Evolutionary conservation across 2,329 filamentous ascomycete genomes (phyloP).

Genomic region (Epichloe festucae): DNA sequence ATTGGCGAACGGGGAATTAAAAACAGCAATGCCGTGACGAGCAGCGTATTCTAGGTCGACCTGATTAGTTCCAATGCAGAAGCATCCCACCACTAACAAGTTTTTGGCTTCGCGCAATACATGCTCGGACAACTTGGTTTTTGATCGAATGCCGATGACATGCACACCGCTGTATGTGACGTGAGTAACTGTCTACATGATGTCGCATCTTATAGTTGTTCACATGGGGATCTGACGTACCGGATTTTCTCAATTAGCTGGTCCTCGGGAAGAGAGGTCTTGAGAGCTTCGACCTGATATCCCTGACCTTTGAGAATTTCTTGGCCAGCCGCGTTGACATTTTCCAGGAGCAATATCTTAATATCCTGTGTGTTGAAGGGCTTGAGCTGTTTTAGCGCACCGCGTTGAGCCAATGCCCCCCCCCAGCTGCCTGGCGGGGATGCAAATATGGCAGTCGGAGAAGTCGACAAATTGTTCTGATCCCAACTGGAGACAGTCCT

Average conservation of each 20-base stretch:
- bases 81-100: slow-evolving; percentile 90
- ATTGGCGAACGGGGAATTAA: slow-evolving; percentile 98
- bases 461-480: slow-evolving; percentile 47
- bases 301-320: slow-evolving; percentile 75
- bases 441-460: slow-evolving; percentile 62
- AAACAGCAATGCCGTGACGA: slow-evolving; percentile 80
- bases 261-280: slow-evolving; percentile 80
- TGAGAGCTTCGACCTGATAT: slow-evolving; percentile 89
- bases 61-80: slow-evolving; percentile 97
- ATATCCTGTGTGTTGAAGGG: slow-evolving; percentile 93
- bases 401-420: slow-evolving; percentile 25
- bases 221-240: slow-evolving; percentile 33
- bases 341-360: slow-evolving; percentile 90
- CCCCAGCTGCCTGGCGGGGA: slow-evolving; percentile 55
- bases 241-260: slow-evolving; percentile 94
- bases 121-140: slow-evolving; percentile 82
- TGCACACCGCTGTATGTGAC: slow-evolving; percentile 61
- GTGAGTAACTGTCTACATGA: slow-evolving; percentile 2
- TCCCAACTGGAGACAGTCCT: slow-evolving; percentile 44
- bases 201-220: not conserved
- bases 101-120: slow-evolving; percentile 86
- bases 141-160: slow-evolving; percentile 94
- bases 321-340: slow-evolving; percentile 82
- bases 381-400: slow-evolving; percentile 63
- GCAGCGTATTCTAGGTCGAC: slow-evolving; percentile 79